Evolutionary conservation across 768 basidiomycete genomes (phyloP), one percentile per base, ranked within the genome.

Genomic region (Gymnopilus dilepis): DNA sequence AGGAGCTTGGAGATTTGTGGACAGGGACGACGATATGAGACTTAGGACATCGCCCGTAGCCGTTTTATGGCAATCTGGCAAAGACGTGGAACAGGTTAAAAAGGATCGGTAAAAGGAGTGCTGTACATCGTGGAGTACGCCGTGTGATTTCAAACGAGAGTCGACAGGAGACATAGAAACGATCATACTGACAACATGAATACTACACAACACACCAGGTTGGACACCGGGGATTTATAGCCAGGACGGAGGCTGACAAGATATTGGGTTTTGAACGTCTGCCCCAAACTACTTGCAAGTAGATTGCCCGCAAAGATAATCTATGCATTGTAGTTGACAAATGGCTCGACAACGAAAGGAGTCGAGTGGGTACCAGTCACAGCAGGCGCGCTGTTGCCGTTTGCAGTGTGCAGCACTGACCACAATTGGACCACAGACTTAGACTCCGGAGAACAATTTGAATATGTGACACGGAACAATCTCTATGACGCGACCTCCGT

Each of bases 1-100:
- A 43, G 61, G 38, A 30, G 55, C 54, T 9, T 65, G 53, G 50
- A 62, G 38, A 22, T 58, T 60, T 26, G 61, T 55, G n/a, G 54
- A 45, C 57, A 64, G 66, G 6, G 67, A 67, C n/a, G 65, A 56
- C 1, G 65, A 26, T 31, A 69, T 58, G 38, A 58, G 45, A 17
- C 55, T 58, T 6, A 69, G 30, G 11, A 68, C 40, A 26, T 70
- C 64, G 31, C 58, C 24, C 30, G 54, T 28, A 11, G 34, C 56
- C 17, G 54, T 12, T n/a, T 41, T 33, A 37, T 45, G 60, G 43
- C 66, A 48, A 22, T 67, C 59, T 9, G 62, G 67, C 51, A 59
- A 41, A 34, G 66, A 69, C 17, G 60, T 12, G 12, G 63, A 63
- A n/a, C 19, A 38, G 42, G 56, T 31, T 12, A 42, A 45, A 56